These are phyloP conservation scores for Cladosporium sp. DNA, from an alignment of 2,329 filamentous ascomycete species.

Conservation along the genomic window DNA sequence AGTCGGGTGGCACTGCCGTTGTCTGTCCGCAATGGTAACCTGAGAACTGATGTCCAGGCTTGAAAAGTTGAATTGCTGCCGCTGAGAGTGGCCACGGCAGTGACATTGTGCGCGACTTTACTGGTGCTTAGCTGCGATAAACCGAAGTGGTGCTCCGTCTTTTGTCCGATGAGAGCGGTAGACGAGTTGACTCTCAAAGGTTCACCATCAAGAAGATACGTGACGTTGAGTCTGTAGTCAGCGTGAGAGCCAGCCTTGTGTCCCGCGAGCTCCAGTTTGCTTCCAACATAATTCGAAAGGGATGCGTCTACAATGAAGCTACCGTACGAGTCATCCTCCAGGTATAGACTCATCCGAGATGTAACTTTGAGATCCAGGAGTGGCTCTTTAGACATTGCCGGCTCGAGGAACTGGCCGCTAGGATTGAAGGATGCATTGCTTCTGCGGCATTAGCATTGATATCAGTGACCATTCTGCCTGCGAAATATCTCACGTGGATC, in stretches of 20 bases:
- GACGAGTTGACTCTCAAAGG: background rate
- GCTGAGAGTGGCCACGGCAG: slow-evolving; percentile 28
- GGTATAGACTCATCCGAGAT: slow-evolving; percentile 45
- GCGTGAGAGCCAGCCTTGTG: background rate
- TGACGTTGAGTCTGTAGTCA: background rate
- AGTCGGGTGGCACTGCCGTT: slow-evolving; percentile 41
- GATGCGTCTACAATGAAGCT: slow-evolving; percentile 41
- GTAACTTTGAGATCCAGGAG: slow-evolving; percentile 42
- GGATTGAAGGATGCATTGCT: slow-evolving; percentile 46
- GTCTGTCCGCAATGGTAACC: slow-evolving; percentile 37
- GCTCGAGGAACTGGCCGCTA: slow-evolving; percentile 43
- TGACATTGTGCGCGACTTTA: slow-evolving; percentile 32
- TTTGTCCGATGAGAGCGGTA: background rate
- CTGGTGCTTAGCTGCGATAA: background rate
- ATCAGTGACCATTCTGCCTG: background rate
- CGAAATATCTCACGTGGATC: slow-evolving; percentile 12
- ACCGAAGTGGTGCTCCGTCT: background rate
- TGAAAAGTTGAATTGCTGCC: slow-evolving; percentile 33
- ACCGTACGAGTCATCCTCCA: slow-evolving; percentile 34
- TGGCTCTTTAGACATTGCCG: slow-evolving; percentile 31
- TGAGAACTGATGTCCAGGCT: slow-evolving; percentile 32
- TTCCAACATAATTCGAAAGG: slow-evolving; percentile 36
- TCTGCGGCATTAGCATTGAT: background rate
- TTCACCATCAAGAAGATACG: slow-evolving; percentile 19
- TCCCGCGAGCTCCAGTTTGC: slow-evolving; percentile 11